Percentiles rank a stretch among this genome's conserved stretches.
phyloP scores from a whole-genome alignment of 495 filamentous ascomycete species.

The Hyphodiscus hymeniophilus region DNA sequence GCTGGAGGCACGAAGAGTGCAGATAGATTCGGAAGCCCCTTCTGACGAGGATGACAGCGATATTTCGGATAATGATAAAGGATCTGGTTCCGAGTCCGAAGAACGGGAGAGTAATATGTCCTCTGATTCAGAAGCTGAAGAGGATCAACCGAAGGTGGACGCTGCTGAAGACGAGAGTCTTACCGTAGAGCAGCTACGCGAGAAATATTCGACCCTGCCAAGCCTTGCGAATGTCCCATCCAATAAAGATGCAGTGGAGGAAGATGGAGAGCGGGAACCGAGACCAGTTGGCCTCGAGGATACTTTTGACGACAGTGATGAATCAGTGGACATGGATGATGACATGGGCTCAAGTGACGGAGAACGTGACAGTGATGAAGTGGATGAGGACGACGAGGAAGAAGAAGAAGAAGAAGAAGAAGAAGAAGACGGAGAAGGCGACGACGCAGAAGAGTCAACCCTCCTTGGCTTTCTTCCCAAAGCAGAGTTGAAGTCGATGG shows the following conservation, averaged over 20 bases:
- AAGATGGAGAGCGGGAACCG: slow-evolving; percentile 10
- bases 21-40: slow-evolving; percentile 35
- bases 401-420: slow-evolving; percentile 48
- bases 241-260: slow-evolving; percentile 16
- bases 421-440: slow-evolving; percentile 36
- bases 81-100: slow-evolving; percentile 34
- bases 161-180: slow-evolving; percentile 64
- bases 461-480: slow-evolving; percentile 58
- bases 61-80: slow-evolving; percentile 36
- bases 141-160: slow-evolving; percentile 31
- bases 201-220: slow-evolving; percentile 71
- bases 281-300: slow-evolving; percentile 20
- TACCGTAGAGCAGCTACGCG: slow-evolving; percentile 67
- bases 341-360: slow-evolving; percentile 66
- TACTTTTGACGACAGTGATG: slow-evolving; percentile 65
- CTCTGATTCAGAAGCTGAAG: slow-evolving; percentile 49
- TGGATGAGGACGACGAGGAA: slow-evolving; percentile 33
- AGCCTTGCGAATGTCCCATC: slow-evolving; percentile 15
- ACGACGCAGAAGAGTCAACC: slow-evolving; percentile 37
- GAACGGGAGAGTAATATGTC: slow-evolving; percentile 70
- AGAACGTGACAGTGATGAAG: slow-evolving; percentile 39
- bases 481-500: slow-evolving; percentile 17
- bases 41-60: slow-evolving; percentile 37
- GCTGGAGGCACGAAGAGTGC: slow-evolving; percentile 41
- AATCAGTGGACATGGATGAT: slow-evolving; percentile 84